Evolutionary conservation across 2,329 filamentous ascomycete genomes (phyloP).

Genomic region (Chaetothyriales sp.): DNA sequence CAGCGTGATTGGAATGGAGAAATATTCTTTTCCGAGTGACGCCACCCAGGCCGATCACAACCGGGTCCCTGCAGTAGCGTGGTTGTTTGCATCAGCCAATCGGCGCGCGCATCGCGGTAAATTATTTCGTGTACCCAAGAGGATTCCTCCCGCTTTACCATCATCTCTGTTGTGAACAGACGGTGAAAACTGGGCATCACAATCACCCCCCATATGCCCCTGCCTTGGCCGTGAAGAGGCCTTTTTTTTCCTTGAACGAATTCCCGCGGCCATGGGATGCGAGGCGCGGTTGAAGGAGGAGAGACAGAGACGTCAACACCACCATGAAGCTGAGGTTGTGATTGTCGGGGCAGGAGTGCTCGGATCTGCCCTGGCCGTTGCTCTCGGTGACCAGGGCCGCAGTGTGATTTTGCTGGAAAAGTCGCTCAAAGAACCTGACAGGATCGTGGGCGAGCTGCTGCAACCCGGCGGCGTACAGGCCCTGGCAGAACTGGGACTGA

Average conservation of each 20-base stretch:
- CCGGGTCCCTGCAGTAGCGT: not conserved
- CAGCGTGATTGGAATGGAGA: too few relatives aligned
- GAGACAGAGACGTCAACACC: slow-evolving; percentile 36
- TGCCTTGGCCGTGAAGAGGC: too few relatives aligned
- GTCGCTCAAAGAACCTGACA: slow-evolving; percentile 80
- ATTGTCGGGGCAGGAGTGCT: slow-evolving; percentile 85
- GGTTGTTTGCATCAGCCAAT: not conserved
- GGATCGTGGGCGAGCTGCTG: slow-evolving; percentile 88
- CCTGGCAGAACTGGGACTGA: slow-evolving; percentile 65
- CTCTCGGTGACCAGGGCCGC: slow-evolving; percentile 76
- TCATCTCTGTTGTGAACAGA: too few relatives aligned
- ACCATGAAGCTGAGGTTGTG: slow-evolving; percentile 65
- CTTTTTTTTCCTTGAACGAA: too few relatives aligned
- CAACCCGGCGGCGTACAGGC: slow-evolving; percentile 83
- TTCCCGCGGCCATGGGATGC: not conserved
- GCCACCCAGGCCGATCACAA: not conserved
- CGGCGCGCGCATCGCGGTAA: not conserved
- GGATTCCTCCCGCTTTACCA: too few relatives aligned
- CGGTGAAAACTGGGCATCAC: too few relatives aligned
- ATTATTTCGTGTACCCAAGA: not conserved
- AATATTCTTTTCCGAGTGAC: not conserved
- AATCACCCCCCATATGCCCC: too few relatives aligned
- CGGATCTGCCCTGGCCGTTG: slow-evolving; percentile 72
- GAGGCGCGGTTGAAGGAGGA: not conserved
- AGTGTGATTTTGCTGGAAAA: slow-evolving; percentile 82